phyloP scores from a whole-genome alignment of 768 basidiomycete species.

The Atractiella rhizophila region DNA sequence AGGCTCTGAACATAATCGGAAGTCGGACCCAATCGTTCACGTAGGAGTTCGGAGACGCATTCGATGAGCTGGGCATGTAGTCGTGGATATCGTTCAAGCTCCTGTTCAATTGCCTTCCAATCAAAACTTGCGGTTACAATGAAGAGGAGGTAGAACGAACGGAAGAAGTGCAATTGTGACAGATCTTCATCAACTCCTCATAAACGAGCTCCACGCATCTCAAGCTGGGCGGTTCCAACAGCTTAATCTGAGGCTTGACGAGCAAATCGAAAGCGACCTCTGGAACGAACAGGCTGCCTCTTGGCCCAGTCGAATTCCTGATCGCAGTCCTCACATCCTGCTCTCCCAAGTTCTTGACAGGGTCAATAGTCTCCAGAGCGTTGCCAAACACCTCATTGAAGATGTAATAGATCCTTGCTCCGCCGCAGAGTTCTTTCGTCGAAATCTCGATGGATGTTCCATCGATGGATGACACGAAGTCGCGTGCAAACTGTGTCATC shows the following conservation, averaged over 20 bases:
- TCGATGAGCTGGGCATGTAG: constrained; percentile 84
- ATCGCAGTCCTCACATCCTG: constrained; percentile 96
- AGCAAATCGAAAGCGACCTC: constrained; percentile 89
- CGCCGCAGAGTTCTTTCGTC: constrained; percentile 92
- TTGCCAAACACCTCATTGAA: constrained; percentile 95
- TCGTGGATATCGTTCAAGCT: constrained; percentile 80
- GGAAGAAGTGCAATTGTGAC: constrained; percentile 65
- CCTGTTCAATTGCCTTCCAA: constrained; percentile 39
- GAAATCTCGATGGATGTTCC: constrained; percentile 88
- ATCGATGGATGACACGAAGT: constrained; percentile 90
- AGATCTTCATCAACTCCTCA: constrained; percentile 96
- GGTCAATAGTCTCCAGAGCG: constrained; percentile 67
- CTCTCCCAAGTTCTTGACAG: constrained; percentile 67
- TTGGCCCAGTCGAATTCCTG: constrained; percentile 85
- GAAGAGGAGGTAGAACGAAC: neutral
- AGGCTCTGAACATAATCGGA: constrained; percentile 88
- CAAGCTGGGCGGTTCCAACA: constrained; percentile 76
- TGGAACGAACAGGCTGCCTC: constrained; percentile 87
- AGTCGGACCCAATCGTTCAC: constrained; percentile 85
- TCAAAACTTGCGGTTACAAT: too few relatives aligned
- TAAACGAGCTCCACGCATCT: constrained; percentile 95
- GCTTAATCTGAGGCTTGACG: constrained; percentile 93
- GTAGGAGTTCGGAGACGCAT: constrained; percentile 79
- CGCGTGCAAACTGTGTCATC: constrained; percentile 95
- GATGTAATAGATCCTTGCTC: constrained; percentile 95